Evolutionary conservation across 139 green algal genomes (phyloP).

Genomic region (Micromonas commoda): DNA sequence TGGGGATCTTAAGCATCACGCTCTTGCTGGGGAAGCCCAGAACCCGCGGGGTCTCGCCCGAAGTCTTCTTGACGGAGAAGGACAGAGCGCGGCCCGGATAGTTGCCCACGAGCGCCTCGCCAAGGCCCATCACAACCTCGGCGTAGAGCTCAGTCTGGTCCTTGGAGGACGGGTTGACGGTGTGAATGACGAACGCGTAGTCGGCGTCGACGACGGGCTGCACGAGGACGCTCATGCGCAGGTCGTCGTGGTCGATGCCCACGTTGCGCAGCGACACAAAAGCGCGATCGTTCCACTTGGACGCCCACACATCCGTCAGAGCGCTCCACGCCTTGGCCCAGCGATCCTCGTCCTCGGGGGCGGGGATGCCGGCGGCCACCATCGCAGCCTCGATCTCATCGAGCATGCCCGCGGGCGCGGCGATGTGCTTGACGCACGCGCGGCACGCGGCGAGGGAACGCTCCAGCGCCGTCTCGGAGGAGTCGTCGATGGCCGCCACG

Average conservation of each 20-base stretch:
- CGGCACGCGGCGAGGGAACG: conserved; percentile 27
- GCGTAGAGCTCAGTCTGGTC: conserved; percentile 81
- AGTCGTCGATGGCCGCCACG: conserved; percentile 1
- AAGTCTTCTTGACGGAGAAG: conserved; percentile 11
- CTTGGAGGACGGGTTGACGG: conserved; percentile 75
- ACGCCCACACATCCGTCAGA: conserved; percentile 82
- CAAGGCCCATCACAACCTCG: conserved; percentile 90
- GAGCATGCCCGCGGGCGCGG: conserved; percentile 36
- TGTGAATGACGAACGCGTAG: conserved; percentile 99
- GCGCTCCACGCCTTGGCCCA: conserved; percentile 54
- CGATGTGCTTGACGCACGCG: conserved; percentile 40
- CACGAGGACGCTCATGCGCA: conserved; percentile 96
- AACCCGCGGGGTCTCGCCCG: conserved; percentile 34
- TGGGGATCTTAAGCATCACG: conserved; percentile 77
- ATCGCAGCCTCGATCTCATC: conserved; percentile 58
- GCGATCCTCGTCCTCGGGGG: conserved; percentile 60
- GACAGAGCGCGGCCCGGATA: conserved; percentile 78
- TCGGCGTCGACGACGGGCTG: conserved; percentile 75
- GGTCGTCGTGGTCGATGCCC: conserved; percentile 50
- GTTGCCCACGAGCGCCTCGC: conserved; percentile 89
- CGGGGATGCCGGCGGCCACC: conserved; percentile 59
- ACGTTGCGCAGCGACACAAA: conserved; percentile 69
- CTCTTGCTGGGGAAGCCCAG: conserved; percentile 81
- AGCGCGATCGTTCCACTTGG: conserved; percentile 95
- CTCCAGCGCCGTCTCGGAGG: background rate